These are phyloP conservation scores for Penicillium nucicola DNA, from an alignment of 495 filamentous ascomycete genomes.

Conservation along the genomic window DNA sequence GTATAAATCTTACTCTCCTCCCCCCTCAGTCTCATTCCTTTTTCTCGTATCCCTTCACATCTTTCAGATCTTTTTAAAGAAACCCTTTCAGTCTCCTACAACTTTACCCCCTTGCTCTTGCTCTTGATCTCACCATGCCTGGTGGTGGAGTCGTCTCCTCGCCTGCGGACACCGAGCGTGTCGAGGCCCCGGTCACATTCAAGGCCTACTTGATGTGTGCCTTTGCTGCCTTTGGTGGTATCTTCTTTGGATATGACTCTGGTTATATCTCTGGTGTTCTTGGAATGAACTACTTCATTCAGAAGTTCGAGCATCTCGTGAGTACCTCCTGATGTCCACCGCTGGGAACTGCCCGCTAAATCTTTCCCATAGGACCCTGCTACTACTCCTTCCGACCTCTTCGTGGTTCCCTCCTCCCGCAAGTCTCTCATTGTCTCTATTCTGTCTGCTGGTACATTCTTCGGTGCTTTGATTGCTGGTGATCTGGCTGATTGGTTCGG, in stretches of 20 bases:
- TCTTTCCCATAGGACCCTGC: conserved; percentile 25
- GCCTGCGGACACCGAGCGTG: conserved; percentile 34
- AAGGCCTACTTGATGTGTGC: conserved; percentile 62
- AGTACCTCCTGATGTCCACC: neutral
- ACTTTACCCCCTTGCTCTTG: neutral
- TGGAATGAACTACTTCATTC: conserved; percentile 50
- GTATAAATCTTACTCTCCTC: neutral
- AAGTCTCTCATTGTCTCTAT: conserved; percentile 70
- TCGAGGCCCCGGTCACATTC: conserved; percentile 62
- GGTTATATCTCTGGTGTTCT: conserved; percentile 55
- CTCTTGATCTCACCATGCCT: conserved; percentile 14
- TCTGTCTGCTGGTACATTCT: conserved; percentile 73
- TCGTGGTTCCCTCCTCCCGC: conserved; percentile 44
- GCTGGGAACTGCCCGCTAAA: no score
- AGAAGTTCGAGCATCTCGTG: conserved; percentile 38
- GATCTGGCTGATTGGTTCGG: conserved; percentile 67
- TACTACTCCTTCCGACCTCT: conserved; percentile 23
- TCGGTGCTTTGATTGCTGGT: conserved; percentile 68
- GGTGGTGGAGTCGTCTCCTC: conserved; percentile 15
- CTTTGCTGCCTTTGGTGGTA: conserved; percentile 58
- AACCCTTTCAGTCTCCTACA: neutral
- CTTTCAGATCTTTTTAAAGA: neutral
- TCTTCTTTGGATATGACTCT: conserved; percentile 55
- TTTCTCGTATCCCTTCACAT: neutral
- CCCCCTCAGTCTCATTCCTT: neutral